phyloP scores from a whole-genome alignment of 164 flowering plant species.

The Piper betle region DNA sequence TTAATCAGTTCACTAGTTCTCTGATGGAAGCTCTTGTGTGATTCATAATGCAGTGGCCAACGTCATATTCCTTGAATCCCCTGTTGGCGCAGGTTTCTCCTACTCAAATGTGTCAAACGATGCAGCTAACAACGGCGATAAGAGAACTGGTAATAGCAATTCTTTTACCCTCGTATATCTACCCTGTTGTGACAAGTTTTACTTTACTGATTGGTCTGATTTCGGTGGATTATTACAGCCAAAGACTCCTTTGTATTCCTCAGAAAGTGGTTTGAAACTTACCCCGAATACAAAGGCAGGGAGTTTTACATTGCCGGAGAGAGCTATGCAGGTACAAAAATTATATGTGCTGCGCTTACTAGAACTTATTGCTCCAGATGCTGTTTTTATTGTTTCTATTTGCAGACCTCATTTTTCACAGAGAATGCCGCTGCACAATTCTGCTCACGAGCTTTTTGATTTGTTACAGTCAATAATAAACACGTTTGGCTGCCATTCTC shows the following conservation, averaged over 20 bases:
- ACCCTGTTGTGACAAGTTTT: background rate
- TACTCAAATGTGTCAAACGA: conserved; percentile 66
- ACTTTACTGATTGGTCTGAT: background rate
- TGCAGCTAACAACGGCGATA: conserved; percentile 56
- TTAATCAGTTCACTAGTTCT: background rate
- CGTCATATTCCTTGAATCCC: conserved; percentile 68
- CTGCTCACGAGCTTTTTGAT: background rate
- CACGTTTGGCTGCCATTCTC: background rate
- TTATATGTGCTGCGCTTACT: background rate
- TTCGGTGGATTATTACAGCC: conserved; percentile 27
- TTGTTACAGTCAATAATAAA: too few relatives aligned
- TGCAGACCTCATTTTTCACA: background rate
- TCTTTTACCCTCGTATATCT: background rate
- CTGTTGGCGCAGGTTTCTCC: conserved; percentile 88
- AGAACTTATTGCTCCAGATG: background rate
- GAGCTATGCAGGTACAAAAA: conserved; percentile 64
- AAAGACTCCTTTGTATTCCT: conserved; percentile 53
- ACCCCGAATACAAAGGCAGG: conserved; percentile 65
- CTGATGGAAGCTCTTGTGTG: background rate
- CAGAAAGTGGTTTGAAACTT: conserved; percentile 61
- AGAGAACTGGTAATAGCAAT: conserved; percentile 50
- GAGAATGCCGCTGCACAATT: background rate
- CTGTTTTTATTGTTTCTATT: background rate
- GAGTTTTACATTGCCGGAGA: conserved; percentile 76
- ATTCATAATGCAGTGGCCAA: conserved; percentile 57